Evolutionary conservation across 257 asterid genomes (phyloP).

Genomic region (Solanum acaule): DNA sequence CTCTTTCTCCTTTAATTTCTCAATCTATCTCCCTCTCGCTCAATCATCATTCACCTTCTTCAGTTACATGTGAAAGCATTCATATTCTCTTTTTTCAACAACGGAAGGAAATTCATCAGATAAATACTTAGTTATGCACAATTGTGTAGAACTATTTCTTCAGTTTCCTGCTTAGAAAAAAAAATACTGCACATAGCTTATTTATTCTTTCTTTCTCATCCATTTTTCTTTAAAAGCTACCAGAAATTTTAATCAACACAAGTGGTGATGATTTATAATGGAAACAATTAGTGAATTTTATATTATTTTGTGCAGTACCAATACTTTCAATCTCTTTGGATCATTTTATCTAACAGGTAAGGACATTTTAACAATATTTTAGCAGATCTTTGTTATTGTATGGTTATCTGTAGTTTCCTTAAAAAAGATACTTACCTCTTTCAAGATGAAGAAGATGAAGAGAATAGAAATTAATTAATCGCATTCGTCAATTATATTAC

Average conservation of each 20-base stretch:
- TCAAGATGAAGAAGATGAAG: background rate
- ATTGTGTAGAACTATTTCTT: no score
- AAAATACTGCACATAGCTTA: background rate
- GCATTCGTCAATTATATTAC: background rate
- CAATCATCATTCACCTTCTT: no score
- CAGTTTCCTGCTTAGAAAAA: background rate
- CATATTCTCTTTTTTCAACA: no score
- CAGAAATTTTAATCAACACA: background rate
- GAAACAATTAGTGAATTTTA: no score
- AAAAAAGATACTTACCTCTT: background rate
- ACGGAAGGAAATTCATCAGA: no score
- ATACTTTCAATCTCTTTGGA: background rate
- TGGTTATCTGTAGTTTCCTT: background rate
- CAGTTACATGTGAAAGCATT: no score
- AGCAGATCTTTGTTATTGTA: no score
- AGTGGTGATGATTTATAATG: background rate
- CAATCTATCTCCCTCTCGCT: no score
- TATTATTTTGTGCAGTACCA: background rate
- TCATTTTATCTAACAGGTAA: background rate
- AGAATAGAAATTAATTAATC: background rate
- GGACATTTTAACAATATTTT: background rate
- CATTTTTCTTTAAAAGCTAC: background rate
- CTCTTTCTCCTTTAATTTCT: no score
- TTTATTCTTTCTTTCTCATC: background rate
- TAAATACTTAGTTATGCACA: no score